Evolutionary conservation across 768 basidiomycete genomes (phyloP), one percentile per base, ranked within the genome.

Genomic region (Naganishia randhawae): DNA sequence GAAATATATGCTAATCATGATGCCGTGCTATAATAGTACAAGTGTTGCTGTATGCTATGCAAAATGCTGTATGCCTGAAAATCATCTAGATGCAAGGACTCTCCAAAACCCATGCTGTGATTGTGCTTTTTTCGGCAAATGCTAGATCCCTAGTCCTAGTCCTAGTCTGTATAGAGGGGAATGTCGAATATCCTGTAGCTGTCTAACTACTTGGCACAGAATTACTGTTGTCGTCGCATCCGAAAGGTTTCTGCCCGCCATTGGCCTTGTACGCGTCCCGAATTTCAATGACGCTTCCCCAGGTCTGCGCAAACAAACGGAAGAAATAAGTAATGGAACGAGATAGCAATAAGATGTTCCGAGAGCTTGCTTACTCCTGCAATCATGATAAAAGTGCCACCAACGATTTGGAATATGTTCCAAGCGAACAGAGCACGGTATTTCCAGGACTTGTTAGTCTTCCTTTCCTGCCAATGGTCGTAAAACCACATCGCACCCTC

Each of bases 371-470:
- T 53, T 32, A 66, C 65, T 48, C 73, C 73, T 13, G 64, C 73
- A 22, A 72, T 67, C 45, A 64, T 70, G 50, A 73, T 68, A 53
- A 73, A 72, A 1, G 54, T 25, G 19, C 73, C 73, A 16, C 61
- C 66, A 32, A 66, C 41, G 19, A 71, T 53, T 50, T 69, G 55
- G 25, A 70, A 27, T 6, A 68, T 39, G 52, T 73, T 68, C 41
- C 63, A 69, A n/a, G 63, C 51, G 35, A 66, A 67, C 19, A 66
- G n/a, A 7, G 35, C 35, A n/a, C 67, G 66, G 48, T 62, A 39
- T 11, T 7, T 39, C 37, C 63, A 31, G 25, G 57, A 27, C 22
- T 41, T 39, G 39, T 50, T 62, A 16, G 50, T 63, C 50, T 63
- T 69, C 41, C 67, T 50, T 19, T 65, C 57, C 17, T 65, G 37